Base-by-base conservation (phyloP, 257 asterid genomes). In the Gentiana macrophylla region DNA sequence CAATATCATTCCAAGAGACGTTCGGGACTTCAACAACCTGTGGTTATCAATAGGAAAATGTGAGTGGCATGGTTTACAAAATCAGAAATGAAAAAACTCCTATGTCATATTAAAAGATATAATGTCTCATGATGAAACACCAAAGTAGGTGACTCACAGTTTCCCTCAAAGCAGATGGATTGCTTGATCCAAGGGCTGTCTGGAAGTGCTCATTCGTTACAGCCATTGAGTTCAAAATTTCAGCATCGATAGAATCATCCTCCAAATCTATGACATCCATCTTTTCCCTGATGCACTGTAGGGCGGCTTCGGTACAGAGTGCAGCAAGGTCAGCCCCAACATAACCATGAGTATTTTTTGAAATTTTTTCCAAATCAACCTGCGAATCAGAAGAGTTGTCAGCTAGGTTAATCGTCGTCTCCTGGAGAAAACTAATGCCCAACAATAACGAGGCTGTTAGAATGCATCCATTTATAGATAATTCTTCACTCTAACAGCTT, bases 241-340 rank as follows among this genome's bases (percentile, higher is more conserved):
- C 97, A 5, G 94, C 97, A 70, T 89, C 95, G 53, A 89, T 89
- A 5, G 86, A 12, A 35, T 89, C 97, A 44, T 89, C 97, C 68
- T 86, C 95, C 72, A 89, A 78, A 61, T 89, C 95, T 45, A 89
- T 89, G 60, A 89, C 89, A 49, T 89, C 97, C 97, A 89, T 89
- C 77, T 89, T 89, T 83, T 89, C 97, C 73, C 97, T 81, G 65
- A 89, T 89, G 80, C 97, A 86, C 56, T 89, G 95, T 45, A 89
- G 89, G 4, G 97, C 97, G 57, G 94, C 89, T 72, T 89, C 95
- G 33, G 97, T 88, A 74, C 97, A 88, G 64, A 88, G 63, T n/a
- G 97, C 95, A 57, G 97, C 97, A 48, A 88, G 76, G 72, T 89
- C 97, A 32, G 95, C 94, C 60, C 97, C 97, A 51, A 89, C 97